phyloP scores from a whole-genome alignment of 1,284 basidiomycete genomes.

The Sanghuangporus baumii region DNA sequence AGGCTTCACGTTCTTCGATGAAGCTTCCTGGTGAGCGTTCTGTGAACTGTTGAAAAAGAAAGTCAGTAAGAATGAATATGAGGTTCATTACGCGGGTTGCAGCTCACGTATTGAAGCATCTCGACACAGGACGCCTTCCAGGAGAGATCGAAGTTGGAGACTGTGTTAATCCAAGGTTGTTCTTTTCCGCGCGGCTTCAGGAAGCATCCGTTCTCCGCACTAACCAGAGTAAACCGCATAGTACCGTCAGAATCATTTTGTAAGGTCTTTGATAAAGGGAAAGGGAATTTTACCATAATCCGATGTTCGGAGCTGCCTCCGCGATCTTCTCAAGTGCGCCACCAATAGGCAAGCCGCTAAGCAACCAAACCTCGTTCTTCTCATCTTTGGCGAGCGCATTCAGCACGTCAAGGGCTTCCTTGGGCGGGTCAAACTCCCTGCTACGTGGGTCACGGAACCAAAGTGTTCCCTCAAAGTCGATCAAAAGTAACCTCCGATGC shows the following conservation, averaged over 20 bases:
- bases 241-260: background rate
- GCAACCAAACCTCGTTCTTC: slow-evolving; percentile 75
- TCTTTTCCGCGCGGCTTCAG: slow-evolving; percentile 47
- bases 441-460: slow-evolving; percentile 52
- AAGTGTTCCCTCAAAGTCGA: slow-evolving; percentile 79
- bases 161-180: slow-evolving; percentile 69
- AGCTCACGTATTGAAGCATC: slow-evolving; percentile 73
- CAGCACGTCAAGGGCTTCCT: slow-evolving; percentile 52
- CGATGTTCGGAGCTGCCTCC: slow-evolving; percentile 56
- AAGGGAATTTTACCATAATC: slow-evolving; percentile 56
- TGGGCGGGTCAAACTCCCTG: slow-evolving; percentile 44
- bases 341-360: slow-evolving; percentile 68
- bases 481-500: slow-evolving; percentile 57
- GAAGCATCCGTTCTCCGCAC: slow-evolving; percentile 85
- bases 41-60: slow-evolving; percentile 53
- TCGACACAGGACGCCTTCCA: slow-evolving; percentile 79
- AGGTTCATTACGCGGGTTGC: background rate
- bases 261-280: background rate
- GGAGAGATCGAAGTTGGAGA: slow-evolving; percentile 69
- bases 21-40: slow-evolving; percentile 84
- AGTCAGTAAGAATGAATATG: background rate
- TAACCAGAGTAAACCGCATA: slow-evolving; percentile 23
- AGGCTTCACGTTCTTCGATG: slow-evolving; percentile 81
- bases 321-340: slow-evolving; percentile 60
- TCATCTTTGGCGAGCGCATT: slow-evolving; percentile 55